Base-by-base conservation (phyloP, 768 basidiomycete species). In the Chiua virens region DNA sequence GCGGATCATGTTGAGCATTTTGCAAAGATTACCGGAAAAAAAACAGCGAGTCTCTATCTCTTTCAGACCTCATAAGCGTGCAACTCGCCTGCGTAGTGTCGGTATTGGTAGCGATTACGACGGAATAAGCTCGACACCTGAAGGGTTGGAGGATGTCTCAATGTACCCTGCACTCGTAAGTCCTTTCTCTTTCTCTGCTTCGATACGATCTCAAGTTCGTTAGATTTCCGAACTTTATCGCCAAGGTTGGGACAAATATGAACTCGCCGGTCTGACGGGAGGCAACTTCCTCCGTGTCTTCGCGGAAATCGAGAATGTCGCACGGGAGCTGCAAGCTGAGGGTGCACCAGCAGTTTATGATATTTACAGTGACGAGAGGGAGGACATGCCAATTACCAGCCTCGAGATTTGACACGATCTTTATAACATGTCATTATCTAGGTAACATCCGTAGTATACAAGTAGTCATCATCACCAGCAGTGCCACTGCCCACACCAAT, bases 1-100 rank as follows among this genome's bases (percentile, higher is more conserved):
- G 93, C 91, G 1, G 83, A 96, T 67, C 94, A 97, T 57, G 75
- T 96, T 28, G 90, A 92, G 18, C 89, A 93, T 59, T 89, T 97
- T 56, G 90, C 83, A 3, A 75, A 71, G 17, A 63, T 89, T 21
- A 74, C 86, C 21, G 90, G 92, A 28, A 87, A 80, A 71, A 79
- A 56, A n/a, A n/a, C 87, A 96, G 85, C 85, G 50, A 62, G 84
- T 39, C 13, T 0, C 7, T 2, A 8, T 18, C 8, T 1, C 18
- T 28, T 45, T 18, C 13, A 1, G 39, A n/a, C 3, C 6, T 35
- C 28, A 20, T 9, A 20, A 23, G 1, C 7, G 21, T 40, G 2
- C 37, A 28, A 6, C 17, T 5, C 36, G 0, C n/a, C 3, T 10
- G 25, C 13, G 23, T 17, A 64, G 63, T 23, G 60, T 64, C 20